Percentiles rank a stretch among this genome's conserved stretches.
phyloP scores from a whole-genome alignment of 139 green algal species.

The Tetraselmis chui region DNA sequence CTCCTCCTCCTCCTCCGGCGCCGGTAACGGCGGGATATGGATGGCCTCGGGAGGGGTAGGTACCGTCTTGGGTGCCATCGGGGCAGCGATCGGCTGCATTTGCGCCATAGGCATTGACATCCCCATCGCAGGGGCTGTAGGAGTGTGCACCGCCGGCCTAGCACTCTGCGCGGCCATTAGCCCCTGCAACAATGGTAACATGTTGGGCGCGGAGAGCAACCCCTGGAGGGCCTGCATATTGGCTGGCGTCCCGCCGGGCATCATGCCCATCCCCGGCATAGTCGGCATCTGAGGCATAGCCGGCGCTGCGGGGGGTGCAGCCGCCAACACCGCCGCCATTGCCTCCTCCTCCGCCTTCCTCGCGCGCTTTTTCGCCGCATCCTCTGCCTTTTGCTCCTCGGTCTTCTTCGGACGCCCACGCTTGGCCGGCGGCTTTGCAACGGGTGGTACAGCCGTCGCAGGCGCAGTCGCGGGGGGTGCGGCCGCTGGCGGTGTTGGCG shows the following conservation, averaged over 20 bases:
- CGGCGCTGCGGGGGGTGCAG: neutral
- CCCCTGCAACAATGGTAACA: neutral
- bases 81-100: too few species aligned
- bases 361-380: neutral
- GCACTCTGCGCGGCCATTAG: neutral
- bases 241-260: neutral
- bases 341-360: neutral
- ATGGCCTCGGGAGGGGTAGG: neutral
- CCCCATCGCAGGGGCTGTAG: neutral
- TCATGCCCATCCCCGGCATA: neutral
- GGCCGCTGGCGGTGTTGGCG: too few species aligned
- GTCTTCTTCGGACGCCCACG: neutral
- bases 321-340: too few species aligned
- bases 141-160: neutral
- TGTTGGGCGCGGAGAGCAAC: neutral
- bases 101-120: neutral
- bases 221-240: neutral
- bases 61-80: neutral
- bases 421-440: neutral
- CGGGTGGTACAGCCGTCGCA: too few species aligned
- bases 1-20: neutral
- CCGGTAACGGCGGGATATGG: neutral
- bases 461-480: too few species aligned
- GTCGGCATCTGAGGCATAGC: neutral
- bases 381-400: neutral